Evolutionary conservation across 106 monocot genomes (phyloP).

Genomic region (Dioscorea dumetorum): DNA sequence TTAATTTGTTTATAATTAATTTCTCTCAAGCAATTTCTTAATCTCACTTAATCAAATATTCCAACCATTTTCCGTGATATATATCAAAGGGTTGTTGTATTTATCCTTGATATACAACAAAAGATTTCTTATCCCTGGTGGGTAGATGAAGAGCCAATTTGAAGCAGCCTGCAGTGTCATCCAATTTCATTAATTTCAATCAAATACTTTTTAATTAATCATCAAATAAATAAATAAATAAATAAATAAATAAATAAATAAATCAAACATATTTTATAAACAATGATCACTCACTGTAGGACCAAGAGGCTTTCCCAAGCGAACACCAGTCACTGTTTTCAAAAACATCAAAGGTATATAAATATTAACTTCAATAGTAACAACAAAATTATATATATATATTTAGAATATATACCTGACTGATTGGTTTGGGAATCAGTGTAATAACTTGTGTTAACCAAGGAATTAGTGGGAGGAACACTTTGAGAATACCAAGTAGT

Average conservation of each 20-base stretch:
- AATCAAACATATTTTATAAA: no score
- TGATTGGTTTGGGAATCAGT: constrained; percentile 17
- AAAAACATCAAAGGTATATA: not conserved
- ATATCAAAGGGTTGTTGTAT: not conserved
- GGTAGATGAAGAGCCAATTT: not conserved
- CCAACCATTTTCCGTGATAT: not conserved
- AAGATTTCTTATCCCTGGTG: not conserved
- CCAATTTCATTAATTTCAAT: not conserved
- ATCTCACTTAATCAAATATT: not conserved
- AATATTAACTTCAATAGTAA: not conserved
- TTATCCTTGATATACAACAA: not conserved
- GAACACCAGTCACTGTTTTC: not conserved
- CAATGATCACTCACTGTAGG: not conserved
- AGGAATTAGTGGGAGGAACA: not conserved
- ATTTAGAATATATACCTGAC: constrained; percentile 14
- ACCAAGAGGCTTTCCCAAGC: constrained; percentile 7
- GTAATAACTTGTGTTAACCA: constrained; percentile 6
- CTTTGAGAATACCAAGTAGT: constrained; percentile 15
- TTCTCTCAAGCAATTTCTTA: no score
- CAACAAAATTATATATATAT: not conserved
- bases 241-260: no score
- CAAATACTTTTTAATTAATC: not conserved
- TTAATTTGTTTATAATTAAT: not conserved
- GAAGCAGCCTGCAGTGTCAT: not conserved
- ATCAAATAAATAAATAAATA: not conserved